Evolutionary conservation across 2,329 filamentous ascomycete genomes (phyloP).

Genomic region (Colletotrichum trifolii): DNA sequence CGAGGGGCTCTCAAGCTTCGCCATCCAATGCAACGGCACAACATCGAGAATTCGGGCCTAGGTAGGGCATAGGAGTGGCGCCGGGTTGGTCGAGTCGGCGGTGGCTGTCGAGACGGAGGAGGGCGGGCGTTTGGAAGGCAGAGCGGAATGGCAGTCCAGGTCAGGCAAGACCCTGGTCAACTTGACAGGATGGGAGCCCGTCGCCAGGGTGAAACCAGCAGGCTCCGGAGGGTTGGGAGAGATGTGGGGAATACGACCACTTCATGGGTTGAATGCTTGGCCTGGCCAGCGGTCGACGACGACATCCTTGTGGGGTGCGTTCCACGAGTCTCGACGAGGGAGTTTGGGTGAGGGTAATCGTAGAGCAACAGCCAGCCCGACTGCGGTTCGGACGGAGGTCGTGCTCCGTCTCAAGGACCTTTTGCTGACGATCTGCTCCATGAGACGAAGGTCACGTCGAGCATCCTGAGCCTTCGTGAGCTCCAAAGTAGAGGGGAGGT

Average conservation of each 20-base stretch:
- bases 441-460: slow-evolving; percentile 6
- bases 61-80: background rate
- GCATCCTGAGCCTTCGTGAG: too few relatives aligned
- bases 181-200: slow-evolving; percentile 31
- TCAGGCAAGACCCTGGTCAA: slow-evolving; percentile 9
- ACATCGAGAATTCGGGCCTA: slow-evolving; percentile 23
- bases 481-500: too few relatives aligned
- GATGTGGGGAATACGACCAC: slow-evolving; percentile 34
- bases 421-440: slow-evolving; percentile 9
- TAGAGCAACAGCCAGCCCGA: slow-evolving; percentile 2
- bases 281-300: slow-evolving; percentile 8
- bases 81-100: slow-evolving; percentile 1
- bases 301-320: slow-evolving; percentile 12
- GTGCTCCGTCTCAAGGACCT: slow-evolving; percentile 12
- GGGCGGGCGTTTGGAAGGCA: slow-evolving; percentile 6
- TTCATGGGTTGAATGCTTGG: slow-evolving; percentile 27
- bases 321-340: slow-evolving; percentile 23
- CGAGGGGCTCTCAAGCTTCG: slow-evolving; percentile 21
- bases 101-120: slow-evolving; percentile 22
- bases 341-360: slow-evolving; percentile 2
- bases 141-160: slow-evolving; percentile 3
- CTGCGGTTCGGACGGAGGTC: slow-evolving; percentile 28
- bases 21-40: slow-evolving; percentile 27
- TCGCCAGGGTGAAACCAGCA: slow-evolving; percentile 33
- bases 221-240: slow-evolving; percentile 26